Evolutionary conservation across 371 early-diverging fungal species (phyloP).

Genomic region (Cokeromyces recurvatus): DNA sequence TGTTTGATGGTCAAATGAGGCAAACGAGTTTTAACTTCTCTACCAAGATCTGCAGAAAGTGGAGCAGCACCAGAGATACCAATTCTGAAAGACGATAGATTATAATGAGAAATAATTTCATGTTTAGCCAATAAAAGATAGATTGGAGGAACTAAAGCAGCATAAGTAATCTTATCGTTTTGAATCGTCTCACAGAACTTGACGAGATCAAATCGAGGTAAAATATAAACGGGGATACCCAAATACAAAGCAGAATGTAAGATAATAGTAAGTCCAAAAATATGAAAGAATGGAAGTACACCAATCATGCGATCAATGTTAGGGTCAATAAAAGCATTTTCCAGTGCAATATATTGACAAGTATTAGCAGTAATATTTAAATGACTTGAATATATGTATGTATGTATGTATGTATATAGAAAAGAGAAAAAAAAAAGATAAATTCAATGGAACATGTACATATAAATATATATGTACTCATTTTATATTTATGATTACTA

Average conservation of each 20-base stretch:
- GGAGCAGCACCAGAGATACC: constrained; percentile 82
- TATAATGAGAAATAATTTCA: constrained; percentile 59
- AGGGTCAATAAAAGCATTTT: constrained; percentile 11
- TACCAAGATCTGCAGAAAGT: constrained; percentile 52
- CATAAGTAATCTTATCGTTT: constrained; percentile 49
- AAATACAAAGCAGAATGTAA: constrained; percentile 24
- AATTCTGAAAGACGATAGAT: constrained; percentile 56
- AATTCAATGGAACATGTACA: too few species aligned
- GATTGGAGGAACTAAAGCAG: constrained; percentile 79
- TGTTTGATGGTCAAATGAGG: constrained; percentile 35
- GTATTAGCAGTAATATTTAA: constrained; percentile 70
- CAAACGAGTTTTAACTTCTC: constrained; percentile 36
- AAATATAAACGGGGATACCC: constrained; percentile 44
- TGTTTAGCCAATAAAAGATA: constrained; percentile 56
- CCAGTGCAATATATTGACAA: constrained; percentile 43
- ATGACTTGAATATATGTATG: constrained; percentile 34
- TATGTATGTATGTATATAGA: too few species aligned
- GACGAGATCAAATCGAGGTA: constrained; percentile 64
- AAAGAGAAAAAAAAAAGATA: too few species aligned
- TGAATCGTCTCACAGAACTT: constrained; percentile 54
- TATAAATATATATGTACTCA: too few species aligned
- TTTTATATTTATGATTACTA: not conserved
- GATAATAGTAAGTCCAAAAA: constrained; percentile 33
- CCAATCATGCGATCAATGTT: constrained; percentile 35
- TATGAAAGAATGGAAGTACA: constrained; percentile 79